Percentiles rank a stretch among this genome's conserved stretches.
phyloP scores from a whole-genome alignment of 495 filamentous ascomycete species.

The Penicillium longicatenatum region DNA sequence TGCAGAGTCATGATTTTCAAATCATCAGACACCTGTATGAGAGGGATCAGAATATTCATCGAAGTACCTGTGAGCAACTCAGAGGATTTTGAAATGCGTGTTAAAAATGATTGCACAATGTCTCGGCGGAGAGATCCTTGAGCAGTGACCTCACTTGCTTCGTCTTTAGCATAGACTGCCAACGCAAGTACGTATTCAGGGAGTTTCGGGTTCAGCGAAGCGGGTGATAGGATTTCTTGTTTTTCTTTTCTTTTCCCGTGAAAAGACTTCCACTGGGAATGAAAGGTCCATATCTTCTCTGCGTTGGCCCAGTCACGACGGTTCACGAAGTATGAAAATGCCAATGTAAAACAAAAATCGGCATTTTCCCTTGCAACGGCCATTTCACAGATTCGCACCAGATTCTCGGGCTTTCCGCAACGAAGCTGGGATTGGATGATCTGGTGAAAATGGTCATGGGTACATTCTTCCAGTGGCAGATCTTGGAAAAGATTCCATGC shows the following conservation, averaged over 20 bases:
- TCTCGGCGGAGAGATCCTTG: background rate
- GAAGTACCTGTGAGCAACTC: slow-evolving; percentile 24
- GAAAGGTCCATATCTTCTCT: slow-evolving; percentile 9
- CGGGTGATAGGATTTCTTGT: background rate
- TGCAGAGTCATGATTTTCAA: slow-evolving; percentile 22
- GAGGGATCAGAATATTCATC: slow-evolving; percentile 28
- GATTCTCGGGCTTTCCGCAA: slow-evolving; percentile 18
- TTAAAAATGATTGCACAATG: slow-evolving; percentile 28
- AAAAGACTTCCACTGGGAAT: background rate
- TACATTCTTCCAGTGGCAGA: slow-evolving; percentile 34
- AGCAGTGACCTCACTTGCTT: background rate
- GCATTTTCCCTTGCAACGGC: slow-evolving; percentile 27
- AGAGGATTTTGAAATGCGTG: slow-evolving; percentile 21
- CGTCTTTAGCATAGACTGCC: background rate
- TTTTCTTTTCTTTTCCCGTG: background rate
- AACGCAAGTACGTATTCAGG: background rate
- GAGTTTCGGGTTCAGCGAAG: background rate
- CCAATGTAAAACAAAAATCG: slow-evolving; percentile 21
- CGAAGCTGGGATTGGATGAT: slow-evolving; percentile 32
- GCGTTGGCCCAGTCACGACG: slow-evolving; percentile 36
- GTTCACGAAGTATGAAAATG: slow-evolving; percentile 38
- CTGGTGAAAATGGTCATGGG: slow-evolving; percentile 39
- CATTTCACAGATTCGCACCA: slow-evolving; percentile 33
- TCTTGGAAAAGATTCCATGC: slow-evolving; percentile 43
- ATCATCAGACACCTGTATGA: slow-evolving; percentile 27